Conservation (phyloP, 2,329 filamentous ascomycete species). For the Pyrenophora graminea region DNA sequence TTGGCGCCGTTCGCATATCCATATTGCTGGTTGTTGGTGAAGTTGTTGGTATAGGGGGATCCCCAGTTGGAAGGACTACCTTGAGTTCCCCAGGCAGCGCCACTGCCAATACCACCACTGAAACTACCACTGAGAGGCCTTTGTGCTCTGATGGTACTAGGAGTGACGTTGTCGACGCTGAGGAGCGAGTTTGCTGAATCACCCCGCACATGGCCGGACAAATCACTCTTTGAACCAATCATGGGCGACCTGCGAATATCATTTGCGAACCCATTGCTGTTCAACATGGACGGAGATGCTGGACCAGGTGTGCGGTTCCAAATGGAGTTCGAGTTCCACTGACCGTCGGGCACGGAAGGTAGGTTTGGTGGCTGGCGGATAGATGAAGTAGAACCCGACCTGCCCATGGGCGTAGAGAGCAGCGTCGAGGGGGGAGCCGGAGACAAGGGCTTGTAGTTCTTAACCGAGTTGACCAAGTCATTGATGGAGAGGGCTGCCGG, state of each 20-base stretch:
- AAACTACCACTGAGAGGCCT: conserved; percentile 36
- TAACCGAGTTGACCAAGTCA: conserved; percentile 46
- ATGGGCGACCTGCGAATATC: conserved; percentile 39
- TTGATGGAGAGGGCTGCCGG: conserved; percentile 37
- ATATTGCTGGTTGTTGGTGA: conserved; percentile 25
- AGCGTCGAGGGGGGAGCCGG: conserved; percentile 31
- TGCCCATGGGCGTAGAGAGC: conserved; percentile 40
- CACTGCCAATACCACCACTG: conserved; percentile 27
- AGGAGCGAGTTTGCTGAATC: conserved; percentile 50
- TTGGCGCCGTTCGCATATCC: conserved; percentile 27
- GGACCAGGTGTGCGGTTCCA: conserved; percentile 45
- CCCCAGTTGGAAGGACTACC: conserved; percentile 31
- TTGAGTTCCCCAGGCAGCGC: conserved; percentile 40
- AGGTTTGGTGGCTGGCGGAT: conserved; percentile 41
- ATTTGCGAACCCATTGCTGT: conserved; percentile 17
- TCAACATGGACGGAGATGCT: conserved; percentile 34
- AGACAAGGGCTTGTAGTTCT: conserved; percentile 41
- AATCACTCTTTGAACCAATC: conserved; percentile 35
- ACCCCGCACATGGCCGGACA: conserved; percentile 49
- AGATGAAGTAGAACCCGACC: conserved; percentile 41
- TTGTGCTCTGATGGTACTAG: conserved; percentile 20
- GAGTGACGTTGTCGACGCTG: conserved; percentile 34
- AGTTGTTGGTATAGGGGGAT: conserved; percentile 29
- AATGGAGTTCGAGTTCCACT: conserved; percentile 42
- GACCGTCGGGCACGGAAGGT: conserved; percentile 45